Percentiles rank a stretch among this genome's conserved stretches.
Evolutionary conservation across 2,329 filamentous ascomycete species (phyloP).

Genomic region (Neonectria coccinea): DNA sequence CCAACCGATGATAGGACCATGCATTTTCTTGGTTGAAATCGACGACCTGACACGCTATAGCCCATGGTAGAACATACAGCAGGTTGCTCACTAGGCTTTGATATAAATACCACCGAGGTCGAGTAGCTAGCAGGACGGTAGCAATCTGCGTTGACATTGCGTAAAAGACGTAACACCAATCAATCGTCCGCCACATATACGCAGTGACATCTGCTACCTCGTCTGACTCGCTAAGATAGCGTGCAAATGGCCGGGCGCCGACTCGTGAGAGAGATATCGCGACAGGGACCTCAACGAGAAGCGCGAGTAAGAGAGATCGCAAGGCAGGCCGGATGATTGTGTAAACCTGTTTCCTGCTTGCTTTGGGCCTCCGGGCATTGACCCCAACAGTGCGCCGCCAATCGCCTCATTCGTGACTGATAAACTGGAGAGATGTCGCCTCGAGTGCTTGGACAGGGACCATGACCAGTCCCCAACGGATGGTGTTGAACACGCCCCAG

Average conservation of each 20-base stretch:
- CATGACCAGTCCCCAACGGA: slow-evolving; percentile 81
- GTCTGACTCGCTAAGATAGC: slow-evolving; percentile 68
- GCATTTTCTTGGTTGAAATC: slow-evolving; percentile 64
- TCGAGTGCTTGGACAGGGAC: slow-evolving; percentile 77
- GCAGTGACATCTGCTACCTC: slow-evolving; percentile 70
- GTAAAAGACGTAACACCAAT: slow-evolving; percentile 79
- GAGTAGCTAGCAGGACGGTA: slow-evolving; percentile 71
- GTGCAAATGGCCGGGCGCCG: slow-evolving; percentile 70
- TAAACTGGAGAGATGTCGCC: slow-evolving; percentile 72
- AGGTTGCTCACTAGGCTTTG: slow-evolving; percentile 76
- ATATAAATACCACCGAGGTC: slow-evolving; percentile 74
- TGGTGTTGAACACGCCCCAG: slow-evolving; percentile 80
- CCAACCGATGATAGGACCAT: slow-evolving; percentile 74
- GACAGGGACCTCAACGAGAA: slow-evolving; percentile 70
- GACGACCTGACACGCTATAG: slow-evolving; percentile 68
- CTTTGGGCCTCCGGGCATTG: slow-evolving; percentile 33
- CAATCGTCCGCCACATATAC: slow-evolving; percentile 73
- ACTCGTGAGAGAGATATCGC: slow-evolving; percentile 71
- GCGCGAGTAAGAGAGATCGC: slow-evolving; percentile 62
- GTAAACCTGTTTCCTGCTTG: slow-evolving; percentile 36
- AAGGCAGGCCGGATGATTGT: slow-evolving; percentile 65
- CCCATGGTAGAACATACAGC: slow-evolving; percentile 77
- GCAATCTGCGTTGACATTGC: slow-evolving; percentile 74
- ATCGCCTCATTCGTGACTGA: slow-evolving; percentile 74
- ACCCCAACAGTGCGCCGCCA: slow-evolving; percentile 52